These are phyloP conservation scores for Lippia alba DNA, from an alignment of 305 asterid genomes.

Conservation along the genomic window DNA sequence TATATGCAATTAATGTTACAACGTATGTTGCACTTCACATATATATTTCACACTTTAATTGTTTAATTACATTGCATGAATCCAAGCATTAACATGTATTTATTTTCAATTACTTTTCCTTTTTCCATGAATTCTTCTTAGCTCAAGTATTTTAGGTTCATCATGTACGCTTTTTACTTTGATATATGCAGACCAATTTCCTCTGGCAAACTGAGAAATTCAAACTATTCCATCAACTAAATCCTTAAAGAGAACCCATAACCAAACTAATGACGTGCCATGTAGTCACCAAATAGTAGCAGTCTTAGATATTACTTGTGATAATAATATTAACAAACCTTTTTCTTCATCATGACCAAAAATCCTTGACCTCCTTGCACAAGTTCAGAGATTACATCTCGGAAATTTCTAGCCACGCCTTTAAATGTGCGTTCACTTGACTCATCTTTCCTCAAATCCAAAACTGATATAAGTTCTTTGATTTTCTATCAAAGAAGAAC, in stretches of 20 bases:
- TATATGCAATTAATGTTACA: no score
- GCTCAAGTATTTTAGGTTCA: no score
- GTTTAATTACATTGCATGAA: not conserved
- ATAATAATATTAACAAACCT: slow-evolving; percentile 59
- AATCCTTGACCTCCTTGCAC: slow-evolving; percentile 99
- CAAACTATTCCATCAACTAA: slow-evolving; percentile 28
- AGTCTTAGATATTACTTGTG: slow-evolving; percentile 18
- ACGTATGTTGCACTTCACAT: not conserved
- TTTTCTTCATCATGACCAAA: slow-evolving; percentile 96
- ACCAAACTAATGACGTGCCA: slow-evolving; percentile 26
- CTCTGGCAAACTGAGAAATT: slow-evolving; percentile 5
- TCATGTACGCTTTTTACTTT: not conserved
- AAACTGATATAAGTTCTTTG: slow-evolving; percentile 87
- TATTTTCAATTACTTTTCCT: no score
- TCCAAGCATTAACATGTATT: not conserved
- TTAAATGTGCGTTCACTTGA: slow-evolving; percentile 98
- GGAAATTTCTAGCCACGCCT: slow-evolving; percentile 97
- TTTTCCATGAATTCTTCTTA: no score
- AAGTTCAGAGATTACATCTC: slow-evolving; percentile 96
- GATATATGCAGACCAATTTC: not conserved
- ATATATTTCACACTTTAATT: no score
- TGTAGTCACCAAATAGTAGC: slow-evolving; percentile 1
- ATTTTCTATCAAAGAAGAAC: slow-evolving; percentile 73
- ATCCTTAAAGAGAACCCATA: slow-evolving; percentile 25
- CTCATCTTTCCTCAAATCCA: slow-evolving; percentile 99